Conservation (phyloP, 2,329 filamentous ascomycete species). For the Teratosphaeria gauchensis region DNA sequence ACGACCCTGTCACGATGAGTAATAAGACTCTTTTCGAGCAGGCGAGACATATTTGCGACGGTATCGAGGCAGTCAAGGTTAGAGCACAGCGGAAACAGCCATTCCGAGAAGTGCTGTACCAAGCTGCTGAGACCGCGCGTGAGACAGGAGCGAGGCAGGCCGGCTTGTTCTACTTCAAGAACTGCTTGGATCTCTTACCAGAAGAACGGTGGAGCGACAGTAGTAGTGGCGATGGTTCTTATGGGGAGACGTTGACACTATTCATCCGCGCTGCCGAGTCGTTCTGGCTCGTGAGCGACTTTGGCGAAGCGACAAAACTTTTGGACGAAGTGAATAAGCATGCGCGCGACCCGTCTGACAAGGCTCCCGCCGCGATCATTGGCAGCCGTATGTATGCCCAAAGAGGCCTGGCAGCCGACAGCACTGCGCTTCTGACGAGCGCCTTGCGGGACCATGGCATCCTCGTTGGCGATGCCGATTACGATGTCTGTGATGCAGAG, state of each 20-base stretch:
- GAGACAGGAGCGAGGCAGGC: conserved; percentile 77
- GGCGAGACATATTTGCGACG: conserved; percentile 72
- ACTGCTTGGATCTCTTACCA: conserved; percentile 70
- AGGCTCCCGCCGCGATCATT: conserved; percentile 73
- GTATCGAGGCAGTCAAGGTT: conserved; percentile 62
- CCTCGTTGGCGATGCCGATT: conserved; percentile 54
- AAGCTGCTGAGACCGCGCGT: conserved; percentile 66
- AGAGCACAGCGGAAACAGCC: conserved; percentile 39
- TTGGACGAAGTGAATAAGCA: conserved; percentile 60
- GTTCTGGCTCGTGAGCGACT: conserved; percentile 67
- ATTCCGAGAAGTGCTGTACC: conserved; percentile 67
- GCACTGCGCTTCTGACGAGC: conserved; percentile 60
- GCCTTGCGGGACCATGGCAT: conserved; percentile 63
- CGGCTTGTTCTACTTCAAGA: conserved; percentile 70
- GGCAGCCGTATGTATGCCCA: conserved; percentile 71
- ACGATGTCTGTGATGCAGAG: conserved; percentile 66
- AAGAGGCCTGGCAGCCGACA: conserved; percentile 58
- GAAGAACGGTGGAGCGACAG: conserved; percentile 63
- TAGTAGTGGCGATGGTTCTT: conserved; percentile 58
- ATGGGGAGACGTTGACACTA: conserved; percentile 75
- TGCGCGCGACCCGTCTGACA: conserved; percentile 65
- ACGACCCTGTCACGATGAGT: conserved; percentile 46
- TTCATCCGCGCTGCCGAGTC: conserved; percentile 74
- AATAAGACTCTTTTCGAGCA: conserved; percentile 54
- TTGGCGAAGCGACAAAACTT: conserved; percentile 56